Conservation (phyloP, 164 flowering plant genomes). For the Stephania cephalantha region DNA sequence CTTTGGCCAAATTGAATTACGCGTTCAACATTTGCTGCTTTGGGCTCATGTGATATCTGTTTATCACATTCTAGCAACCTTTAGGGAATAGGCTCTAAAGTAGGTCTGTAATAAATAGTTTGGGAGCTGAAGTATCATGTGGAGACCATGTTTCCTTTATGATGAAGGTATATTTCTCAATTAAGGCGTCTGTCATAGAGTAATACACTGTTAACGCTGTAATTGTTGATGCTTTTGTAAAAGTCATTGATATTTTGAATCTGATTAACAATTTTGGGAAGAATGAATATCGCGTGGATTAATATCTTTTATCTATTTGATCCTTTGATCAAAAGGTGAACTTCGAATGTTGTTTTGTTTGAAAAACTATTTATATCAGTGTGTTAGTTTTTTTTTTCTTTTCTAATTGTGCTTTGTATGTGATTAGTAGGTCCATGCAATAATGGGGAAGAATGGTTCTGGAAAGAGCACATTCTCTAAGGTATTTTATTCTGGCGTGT, state of each 20-base stretch:
- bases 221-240: not conserved
- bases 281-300: not conserved
- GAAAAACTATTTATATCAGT: not conserved
- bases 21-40: too few relatives aligned
- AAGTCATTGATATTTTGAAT: not conserved
- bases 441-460: slow-evolving; percentile 99
- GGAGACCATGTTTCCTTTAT: too few relatives aligned
- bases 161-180: not conserved
- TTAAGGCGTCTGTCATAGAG: not conserved
- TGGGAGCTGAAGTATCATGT: too few relatives aligned
- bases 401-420: not conserved
- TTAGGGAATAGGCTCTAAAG: too few relatives aligned
- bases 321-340: not conserved
- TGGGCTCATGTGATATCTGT: too few relatives aligned
- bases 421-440: slow-evolving; percentile 68
- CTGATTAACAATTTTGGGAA: not conserved
- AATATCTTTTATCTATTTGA: not conserved
- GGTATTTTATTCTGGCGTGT: slow-evolving; percentile 36
- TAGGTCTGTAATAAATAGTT: too few relatives aligned
- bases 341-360: not conserved
- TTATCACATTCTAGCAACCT: too few relatives aligned
- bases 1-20: too few relatives aligned
- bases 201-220: not conserved
- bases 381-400: not conserved
- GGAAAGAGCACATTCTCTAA: slow-evolving; percentile 98